Evolutionary conservation across 2,329 filamentous ascomycete species (phyloP).

Genomic region (Shiraia bambusicola): DNA sequence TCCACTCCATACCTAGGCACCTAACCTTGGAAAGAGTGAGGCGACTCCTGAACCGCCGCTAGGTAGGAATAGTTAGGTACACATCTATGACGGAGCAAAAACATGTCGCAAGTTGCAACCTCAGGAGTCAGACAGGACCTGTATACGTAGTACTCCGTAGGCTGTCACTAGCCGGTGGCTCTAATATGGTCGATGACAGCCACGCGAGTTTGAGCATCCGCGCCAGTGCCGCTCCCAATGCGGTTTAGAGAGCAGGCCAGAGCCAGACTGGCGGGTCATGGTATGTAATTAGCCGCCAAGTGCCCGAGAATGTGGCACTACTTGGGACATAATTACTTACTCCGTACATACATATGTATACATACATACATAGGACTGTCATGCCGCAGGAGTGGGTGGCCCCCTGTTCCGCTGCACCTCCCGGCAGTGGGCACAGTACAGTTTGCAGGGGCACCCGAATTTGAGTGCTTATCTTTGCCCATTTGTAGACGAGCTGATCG

Average conservation of each 20-base stretch:
- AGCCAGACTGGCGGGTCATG: conserved; percentile 34
- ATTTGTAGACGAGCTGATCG: conserved; percentile 1
- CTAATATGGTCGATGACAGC: conserved; percentile 21
- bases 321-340: no score
- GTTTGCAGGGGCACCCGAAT: conserved; percentile 22
- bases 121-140: no score
- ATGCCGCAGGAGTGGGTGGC: conserved; percentile 37
- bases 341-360: no score
- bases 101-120: no score
- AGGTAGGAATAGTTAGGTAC: no score
- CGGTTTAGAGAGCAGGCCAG: conserved; percentile 25
- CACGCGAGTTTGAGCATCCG: conserved; percentile 38
- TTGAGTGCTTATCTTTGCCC: background rate
- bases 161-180: conserved; percentile 28
- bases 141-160: no score
- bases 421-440: no score
- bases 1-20: no score
- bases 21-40: no score
- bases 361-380: no score
- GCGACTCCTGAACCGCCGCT: no score
- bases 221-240: conserved; percentile 24
- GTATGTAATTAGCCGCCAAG: conserved; percentile 30
- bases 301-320: conserved; percentile 41
- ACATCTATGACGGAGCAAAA: no score
- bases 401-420: conserved; percentile 25